phyloP scores from a whole-genome alignment of 768 basidiomycete genomes.

The Boletus reticulatus region DNA sequence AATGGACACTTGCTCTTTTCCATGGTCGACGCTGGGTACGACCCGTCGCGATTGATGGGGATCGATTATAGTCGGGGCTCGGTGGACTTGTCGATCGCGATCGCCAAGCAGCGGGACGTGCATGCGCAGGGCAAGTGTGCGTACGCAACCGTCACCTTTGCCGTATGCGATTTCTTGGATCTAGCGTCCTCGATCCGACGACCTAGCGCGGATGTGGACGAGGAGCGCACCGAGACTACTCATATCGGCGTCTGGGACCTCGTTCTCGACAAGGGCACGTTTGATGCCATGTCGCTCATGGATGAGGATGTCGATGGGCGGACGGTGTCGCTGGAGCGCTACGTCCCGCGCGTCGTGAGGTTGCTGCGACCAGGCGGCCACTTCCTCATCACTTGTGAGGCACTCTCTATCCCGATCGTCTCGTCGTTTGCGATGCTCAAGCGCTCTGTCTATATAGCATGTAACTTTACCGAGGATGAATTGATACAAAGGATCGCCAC shows the following conservation, averaged over 20 bases:
- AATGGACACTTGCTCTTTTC: conserved; percentile 78
- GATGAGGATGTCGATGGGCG: no score
- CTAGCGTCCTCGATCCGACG: conserved; percentile 42
- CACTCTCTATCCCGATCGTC: not conserved
- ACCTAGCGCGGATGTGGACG: not conserved
- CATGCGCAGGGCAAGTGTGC: not conserved
- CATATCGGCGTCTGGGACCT: conserved; percentile 57
- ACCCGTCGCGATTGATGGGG: conserved; percentile 49
- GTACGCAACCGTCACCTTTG: conserved; percentile 43
- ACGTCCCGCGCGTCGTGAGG: conserved; percentile 54
- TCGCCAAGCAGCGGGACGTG: conserved; percentile 45
- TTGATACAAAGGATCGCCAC: conserved; percentile 52
- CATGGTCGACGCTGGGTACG: conserved; percentile 65
- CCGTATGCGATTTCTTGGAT: conserved; percentile 61
- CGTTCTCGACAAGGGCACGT: conserved; percentile 85
- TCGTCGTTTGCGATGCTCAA: not conserved
- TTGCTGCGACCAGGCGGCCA: conserved; percentile 64
- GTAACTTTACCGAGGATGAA: conserved; percentile 84
- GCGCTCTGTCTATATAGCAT: conserved; percentile 42
- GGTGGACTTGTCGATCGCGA: conserved; percentile 56
- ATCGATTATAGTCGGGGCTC: conserved; percentile 80
- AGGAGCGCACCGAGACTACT: not conserved
- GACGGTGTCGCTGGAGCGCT: conserved; percentile 49
- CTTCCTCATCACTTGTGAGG: conserved; percentile 80
- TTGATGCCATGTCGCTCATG: conserved; percentile 78